Conservation (phyloP, 345 rosid genomes). For the Rhodamnia rubescens region DNA sequence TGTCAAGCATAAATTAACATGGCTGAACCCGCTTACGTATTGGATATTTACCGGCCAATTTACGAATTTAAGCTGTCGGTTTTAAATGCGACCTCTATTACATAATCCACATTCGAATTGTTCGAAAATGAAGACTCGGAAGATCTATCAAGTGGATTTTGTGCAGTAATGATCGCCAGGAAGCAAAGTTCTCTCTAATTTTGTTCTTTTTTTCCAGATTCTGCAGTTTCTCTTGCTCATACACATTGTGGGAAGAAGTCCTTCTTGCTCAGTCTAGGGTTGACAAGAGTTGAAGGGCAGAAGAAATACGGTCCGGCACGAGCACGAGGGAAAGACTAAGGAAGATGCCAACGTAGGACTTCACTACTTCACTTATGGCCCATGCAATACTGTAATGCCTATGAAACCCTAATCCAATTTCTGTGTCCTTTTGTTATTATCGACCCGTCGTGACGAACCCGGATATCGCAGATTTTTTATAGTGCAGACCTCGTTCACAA, state of each 20-base stretch:
- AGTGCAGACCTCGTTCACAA: background rate
- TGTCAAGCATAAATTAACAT: too few relatives aligned
- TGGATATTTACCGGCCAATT: background rate
- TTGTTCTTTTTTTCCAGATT: background rate
- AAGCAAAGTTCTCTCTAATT: background rate
- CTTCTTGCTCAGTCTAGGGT: background rate
- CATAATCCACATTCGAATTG: background rate
- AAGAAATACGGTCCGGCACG: background rate
- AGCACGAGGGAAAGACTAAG: background rate
- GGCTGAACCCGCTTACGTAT: background rate
- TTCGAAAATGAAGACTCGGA: background rate
- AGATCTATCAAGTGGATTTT: background rate
- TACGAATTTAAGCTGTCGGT: background rate
- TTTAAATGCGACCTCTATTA: too few relatives aligned
- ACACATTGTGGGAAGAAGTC: background rate
- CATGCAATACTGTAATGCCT: background rate
- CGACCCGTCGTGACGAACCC: background rate
- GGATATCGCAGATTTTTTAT: background rate
- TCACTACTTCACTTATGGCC: background rate
- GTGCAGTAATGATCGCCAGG: background rate
- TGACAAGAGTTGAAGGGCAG: background rate
- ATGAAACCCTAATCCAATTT: background rate
- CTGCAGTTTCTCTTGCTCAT: background rate
- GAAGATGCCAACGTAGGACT: background rate
- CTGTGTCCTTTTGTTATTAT: background rate